Conservation (phyloP, 345 rosid genomes). For the Rhodamnia rubescens region DNA sequence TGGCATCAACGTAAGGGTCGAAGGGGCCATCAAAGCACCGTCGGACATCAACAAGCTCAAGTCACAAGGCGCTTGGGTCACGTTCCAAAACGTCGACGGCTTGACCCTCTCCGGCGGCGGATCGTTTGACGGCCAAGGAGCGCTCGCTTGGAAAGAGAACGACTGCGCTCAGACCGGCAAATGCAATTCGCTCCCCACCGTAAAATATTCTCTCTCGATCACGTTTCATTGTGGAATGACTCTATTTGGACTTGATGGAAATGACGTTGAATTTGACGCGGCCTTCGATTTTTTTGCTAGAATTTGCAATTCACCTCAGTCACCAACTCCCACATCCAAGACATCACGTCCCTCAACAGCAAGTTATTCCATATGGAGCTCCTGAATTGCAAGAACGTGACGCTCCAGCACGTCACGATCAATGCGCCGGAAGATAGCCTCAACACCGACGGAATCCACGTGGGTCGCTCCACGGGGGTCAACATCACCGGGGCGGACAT, state of each 20-base stretch:
- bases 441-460: constrained; percentile 53
- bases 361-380: constrained; percentile 35
- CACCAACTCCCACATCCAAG: constrained; percentile 5
- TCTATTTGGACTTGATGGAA: neutral
- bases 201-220: neutral
- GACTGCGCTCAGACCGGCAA: neutral
- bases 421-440: constrained; percentile 29
- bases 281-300: neutral
- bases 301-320: constrained; percentile 8
- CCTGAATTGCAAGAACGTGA: constrained; percentile 25
- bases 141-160: neutral
- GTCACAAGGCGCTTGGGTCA: constrained; percentile 20
- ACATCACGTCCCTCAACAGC: constrained; percentile 29
- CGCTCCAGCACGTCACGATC: constrained; percentile 8
- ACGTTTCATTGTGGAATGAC: neutral
- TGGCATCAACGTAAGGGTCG: constrained; percentile 14
- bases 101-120: constrained; percentile 8
- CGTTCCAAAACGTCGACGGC: constrained; percentile 6
- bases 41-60: neutral
- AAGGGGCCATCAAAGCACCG: constrained; percentile 33
- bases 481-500: constrained; percentile 11
- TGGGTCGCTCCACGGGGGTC: constrained; percentile 24
- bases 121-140: constrained; percentile 3
- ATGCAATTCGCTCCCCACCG: constrained; percentile 1
- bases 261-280: neutral